Evolutionary conservation across 139 green algal species (phyloP).

Genomic region (Pleodorina starrii): DNA sequence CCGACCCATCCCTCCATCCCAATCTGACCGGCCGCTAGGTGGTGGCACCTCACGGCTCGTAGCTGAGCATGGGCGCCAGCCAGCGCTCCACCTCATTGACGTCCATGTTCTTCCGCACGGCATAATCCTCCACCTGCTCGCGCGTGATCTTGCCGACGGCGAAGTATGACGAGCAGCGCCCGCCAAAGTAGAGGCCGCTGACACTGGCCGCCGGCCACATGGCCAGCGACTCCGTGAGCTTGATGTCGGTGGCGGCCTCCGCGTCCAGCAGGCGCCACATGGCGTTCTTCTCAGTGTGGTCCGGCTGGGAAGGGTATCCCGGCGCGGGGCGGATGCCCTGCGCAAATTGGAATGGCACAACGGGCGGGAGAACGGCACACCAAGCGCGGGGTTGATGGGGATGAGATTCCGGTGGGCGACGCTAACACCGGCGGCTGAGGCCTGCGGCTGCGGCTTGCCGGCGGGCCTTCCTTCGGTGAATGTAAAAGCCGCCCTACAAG

Average conservation of each 20-base stretch:
- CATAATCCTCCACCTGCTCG: constrained; percentile 95
- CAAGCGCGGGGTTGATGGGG: too few relatives aligned
- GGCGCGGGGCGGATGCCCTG: constrained; percentile 96
- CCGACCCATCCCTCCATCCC: too few relatives aligned
- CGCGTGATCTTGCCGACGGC: constrained; percentile 97
- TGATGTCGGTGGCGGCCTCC: constrained; percentile 85
- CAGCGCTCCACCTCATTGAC: constrained; percentile 88
- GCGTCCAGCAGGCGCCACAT: constrained; percentile 97
- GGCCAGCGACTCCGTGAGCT: constrained; percentile 95
- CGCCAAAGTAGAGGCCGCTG: constrained; percentile 96
- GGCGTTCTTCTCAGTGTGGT: constrained; percentile 98
- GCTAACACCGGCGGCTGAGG: too few relatives aligned
- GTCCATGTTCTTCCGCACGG: constrained; percentile 91
- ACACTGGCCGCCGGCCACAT: constrained; percentile 97
- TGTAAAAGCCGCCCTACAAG: too few relatives aligned
- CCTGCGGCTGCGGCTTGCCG: too few relatives aligned
- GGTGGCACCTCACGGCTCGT: constrained; percentile 84
- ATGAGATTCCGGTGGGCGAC: too few relatives aligned
- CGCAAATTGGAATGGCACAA: too few relatives aligned
- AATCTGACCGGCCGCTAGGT: too few relatives aligned
- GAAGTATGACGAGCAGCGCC: constrained; percentile 92
- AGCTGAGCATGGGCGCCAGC: constrained; percentile 92
- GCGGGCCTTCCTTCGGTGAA: too few relatives aligned
- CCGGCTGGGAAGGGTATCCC: constrained; percentile 98
- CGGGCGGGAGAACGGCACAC: too few relatives aligned